Base-by-base conservation (phyloP, 2,329 filamentous ascomycete species). In the Aspergillus carbonarius region DNA sequence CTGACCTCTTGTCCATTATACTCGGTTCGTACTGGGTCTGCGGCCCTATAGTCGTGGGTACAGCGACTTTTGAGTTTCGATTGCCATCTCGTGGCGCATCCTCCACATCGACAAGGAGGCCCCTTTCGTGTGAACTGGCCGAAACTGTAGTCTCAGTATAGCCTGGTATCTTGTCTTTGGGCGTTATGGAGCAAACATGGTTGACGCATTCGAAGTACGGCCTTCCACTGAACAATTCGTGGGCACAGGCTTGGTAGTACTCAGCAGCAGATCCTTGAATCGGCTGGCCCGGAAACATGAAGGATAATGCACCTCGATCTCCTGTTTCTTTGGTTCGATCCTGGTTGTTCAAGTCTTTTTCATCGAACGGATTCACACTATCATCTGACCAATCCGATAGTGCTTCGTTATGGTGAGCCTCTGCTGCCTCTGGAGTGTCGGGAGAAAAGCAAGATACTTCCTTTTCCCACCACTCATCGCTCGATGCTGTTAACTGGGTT, bases 201-300 rank as follows among this genome's bases (percentile, higher is more conserved):
- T 78, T 76, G 13, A 72, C 55, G 52, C 78, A 79, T 58, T 79
- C 74, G 49, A 79, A 79, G 59, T 75, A 80, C 0, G 75, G 73
- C 7, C 65, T 70, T 17, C 70, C 68, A 50, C 72, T 77, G 54
- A 78, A 72, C n/a, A 76, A 61, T 46, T 80, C 78, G 60, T 79
- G 73, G 1, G 77, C 74, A 61, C 76, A 78, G 4, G 78, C 79
- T 64, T 79, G 77, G 52, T 75, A 78, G 57, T 78, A 78, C 56
- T 78, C 76, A 2, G 76, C 74, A 1, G 75, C 74, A 23, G 67
- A 61, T 3, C 76, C 75, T 25, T 74, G 66, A 5, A 74, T 67
- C 7, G 61, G 51, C 12, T 61, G 58, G 13, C 66, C 66, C 1
- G 66, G 61, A 42, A 71, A 70, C 60, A 68, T 67, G 20, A 67